Evolutionary conservation across 371 early-diverging fungal genomes (phyloP).

Genomic region (Mucor lusitanicus): DNA sequence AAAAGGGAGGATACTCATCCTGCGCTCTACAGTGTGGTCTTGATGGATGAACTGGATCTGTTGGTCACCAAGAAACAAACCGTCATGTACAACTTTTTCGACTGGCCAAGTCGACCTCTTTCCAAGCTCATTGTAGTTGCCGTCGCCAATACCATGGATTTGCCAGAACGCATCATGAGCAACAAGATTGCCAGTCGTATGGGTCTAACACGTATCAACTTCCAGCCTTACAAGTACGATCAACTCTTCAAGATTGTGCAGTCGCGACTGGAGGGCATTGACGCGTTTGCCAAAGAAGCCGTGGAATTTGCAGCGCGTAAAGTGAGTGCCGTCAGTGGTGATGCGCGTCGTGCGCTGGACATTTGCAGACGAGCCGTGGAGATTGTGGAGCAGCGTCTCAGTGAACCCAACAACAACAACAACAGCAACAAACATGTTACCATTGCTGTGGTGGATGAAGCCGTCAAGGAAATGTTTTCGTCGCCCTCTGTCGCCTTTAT

Average conservation of each 20-base stretch:
- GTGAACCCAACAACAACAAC: background rate
- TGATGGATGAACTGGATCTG: slow-evolving; percentile 98
- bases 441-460: slow-evolving; percentile 73
- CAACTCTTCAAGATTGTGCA: slow-evolving; percentile 87
- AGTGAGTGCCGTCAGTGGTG: slow-evolving; percentile 95
- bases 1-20: too few relatives aligned
- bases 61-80: slow-evolving; percentile 91
- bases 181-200: slow-evolving; percentile 93
- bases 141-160: slow-evolving; percentile 98
- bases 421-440: slow-evolving; percentile 56
- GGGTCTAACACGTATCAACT: slow-evolving; percentile 87
- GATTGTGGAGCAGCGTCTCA: slow-evolving; percentile 64
- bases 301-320: slow-evolving; percentile 94
- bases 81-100: slow-evolving; percentile 98
- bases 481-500: slow-evolving; percentile 78
- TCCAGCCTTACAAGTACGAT: slow-evolving; percentile 85
- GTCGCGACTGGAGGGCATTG: slow-evolving; percentile 74
- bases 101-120: slow-evolving; percentile 89
- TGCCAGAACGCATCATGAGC: slow-evolving; percentile 93
- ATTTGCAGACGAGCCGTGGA: slow-evolving; percentile 91
- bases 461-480: slow-evolving; percentile 83
- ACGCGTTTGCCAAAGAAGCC: slow-evolving; percentile 80
- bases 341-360: slow-evolving; percentile 95
- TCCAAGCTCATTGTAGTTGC: slow-evolving; percentile 91
- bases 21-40: slow-evolving; percentile 71